A percentile compares a stretch with the other conserved stretches of the same genome.
These are phyloP conservation scores for Gautieria morchelliformis DNA, from an alignment of 768 basidiomycete genomes.

Conservation along the genomic window DNA sequence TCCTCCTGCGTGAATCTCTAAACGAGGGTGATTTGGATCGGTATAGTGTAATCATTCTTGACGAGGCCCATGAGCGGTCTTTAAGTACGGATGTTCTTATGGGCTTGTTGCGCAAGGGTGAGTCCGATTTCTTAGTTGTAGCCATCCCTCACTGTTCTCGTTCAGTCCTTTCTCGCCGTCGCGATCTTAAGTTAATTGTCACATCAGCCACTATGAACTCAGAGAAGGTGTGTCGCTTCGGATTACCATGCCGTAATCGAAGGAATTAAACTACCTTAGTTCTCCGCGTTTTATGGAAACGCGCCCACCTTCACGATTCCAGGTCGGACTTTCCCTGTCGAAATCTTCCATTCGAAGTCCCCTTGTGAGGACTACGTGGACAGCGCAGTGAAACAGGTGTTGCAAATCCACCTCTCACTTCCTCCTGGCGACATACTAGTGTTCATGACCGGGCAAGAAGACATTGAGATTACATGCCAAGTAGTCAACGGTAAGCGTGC, in stretches of 20 bases:
- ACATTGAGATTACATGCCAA: constrained; percentile 95
- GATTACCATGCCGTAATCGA: neutral
- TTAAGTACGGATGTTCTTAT: constrained; percentile 96
- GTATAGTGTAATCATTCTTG: constrained; percentile 96
- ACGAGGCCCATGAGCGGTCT: constrained; percentile 97
- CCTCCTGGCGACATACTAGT: constrained; percentile 93
- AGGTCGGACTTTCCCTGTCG: constrained; percentile 94
- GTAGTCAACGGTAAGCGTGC: constrained; percentile 68
- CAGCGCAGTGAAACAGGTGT: constrained; percentile 93
- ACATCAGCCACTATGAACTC: constrained; percentile 99
- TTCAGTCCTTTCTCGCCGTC: constrained; percentile 72
- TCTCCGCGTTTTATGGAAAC: constrained; percentile 90
- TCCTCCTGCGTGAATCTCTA: constrained; percentile 92
- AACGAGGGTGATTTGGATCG: constrained; percentile 98
- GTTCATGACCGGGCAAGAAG: constrained; percentile 99
- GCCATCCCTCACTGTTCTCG: constrained; percentile 1
- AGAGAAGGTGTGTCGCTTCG: constrained; percentile 58
- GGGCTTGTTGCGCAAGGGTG: constrained; percentile 91
- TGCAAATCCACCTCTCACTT: constrained; percentile 90
- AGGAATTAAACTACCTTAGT: constrained; percentile 39
- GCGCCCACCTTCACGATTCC: constrained; percentile 93
- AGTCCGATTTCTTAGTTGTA: constrained; percentile 16
- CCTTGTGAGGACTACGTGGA: constrained; percentile 99
- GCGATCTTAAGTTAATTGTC: constrained; percentile 93
- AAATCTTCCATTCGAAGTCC: constrained; percentile 91